Conservation (phyloP, 2,329 filamentous ascomycete genomes). For the Hansfordia pulvinata region DNA sequence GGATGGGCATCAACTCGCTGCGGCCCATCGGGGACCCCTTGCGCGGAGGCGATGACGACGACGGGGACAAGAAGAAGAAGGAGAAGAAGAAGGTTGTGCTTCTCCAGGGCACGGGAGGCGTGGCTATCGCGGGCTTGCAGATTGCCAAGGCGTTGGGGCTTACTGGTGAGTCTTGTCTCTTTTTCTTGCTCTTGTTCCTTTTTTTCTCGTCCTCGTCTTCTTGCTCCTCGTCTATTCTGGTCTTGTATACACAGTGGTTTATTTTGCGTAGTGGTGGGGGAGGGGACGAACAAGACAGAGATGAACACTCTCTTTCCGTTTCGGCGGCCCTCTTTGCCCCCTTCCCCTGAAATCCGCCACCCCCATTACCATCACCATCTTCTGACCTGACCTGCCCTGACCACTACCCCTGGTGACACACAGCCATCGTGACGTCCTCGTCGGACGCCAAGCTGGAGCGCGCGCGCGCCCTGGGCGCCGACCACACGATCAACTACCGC, state of each 20-base stretch:
- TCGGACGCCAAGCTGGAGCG: conserved; percentile 35
- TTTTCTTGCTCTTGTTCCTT: conserved; percentile 7
- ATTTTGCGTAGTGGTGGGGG: no score
- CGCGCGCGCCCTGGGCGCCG: conserved; percentile 34
- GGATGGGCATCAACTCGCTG: conserved; percentile 51
- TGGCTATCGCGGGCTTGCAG: conserved; percentile 35
- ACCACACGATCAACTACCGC: conserved; percentile 38
- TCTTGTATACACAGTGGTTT: neutral
- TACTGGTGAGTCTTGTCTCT: conserved; percentile 28
- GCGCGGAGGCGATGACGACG: no score
- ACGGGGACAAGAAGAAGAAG: no score
- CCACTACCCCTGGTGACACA: no score
- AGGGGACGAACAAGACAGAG: no score
- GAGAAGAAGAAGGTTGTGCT: conserved; percentile 30
- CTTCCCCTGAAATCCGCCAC: neutral
- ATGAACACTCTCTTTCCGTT: no score
- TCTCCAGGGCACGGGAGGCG: conserved; percentile 40
- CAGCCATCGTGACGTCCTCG: conserved; percentile 39
- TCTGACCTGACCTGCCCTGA: no score
- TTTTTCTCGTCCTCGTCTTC: neutral
- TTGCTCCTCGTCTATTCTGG: neutral
- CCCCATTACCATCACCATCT: neutral
- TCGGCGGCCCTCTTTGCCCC: no score
- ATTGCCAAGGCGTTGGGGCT: conserved; percentile 38
- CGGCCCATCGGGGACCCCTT: conserved; percentile 33